phyloP scores from a whole-genome alignment of 768 basidiomycete species.

The Naematelia encephala region DNA sequence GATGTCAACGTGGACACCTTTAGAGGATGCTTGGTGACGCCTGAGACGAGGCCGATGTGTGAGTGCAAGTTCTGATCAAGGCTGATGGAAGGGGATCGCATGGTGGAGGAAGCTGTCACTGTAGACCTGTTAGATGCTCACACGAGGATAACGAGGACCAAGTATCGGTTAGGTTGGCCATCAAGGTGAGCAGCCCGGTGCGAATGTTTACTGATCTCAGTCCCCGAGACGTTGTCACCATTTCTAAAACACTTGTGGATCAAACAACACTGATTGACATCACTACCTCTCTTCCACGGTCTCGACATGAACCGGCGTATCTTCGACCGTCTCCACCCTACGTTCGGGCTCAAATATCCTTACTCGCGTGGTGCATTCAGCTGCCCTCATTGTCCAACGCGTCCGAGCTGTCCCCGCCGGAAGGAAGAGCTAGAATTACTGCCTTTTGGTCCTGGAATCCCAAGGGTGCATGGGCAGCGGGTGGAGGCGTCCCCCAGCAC shows the following conservation, averaged over 20 bases:
- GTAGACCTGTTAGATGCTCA: slow-evolving; percentile 81
- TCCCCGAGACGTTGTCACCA: slow-evolving; percentile 89
- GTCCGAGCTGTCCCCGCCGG: slow-evolving; percentile 48
- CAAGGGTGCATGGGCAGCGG: slow-evolving; percentile 77
- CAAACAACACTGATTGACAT: slow-evolving; percentile 79
- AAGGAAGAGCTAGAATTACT: slow-evolving; percentile 61
- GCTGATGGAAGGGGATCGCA: slow-evolving; percentile 66
- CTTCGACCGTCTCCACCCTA: slow-evolving; percentile 86
- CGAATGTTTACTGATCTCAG: slow-evolving; percentile 51
- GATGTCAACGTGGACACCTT: slow-evolving; percentile 60
- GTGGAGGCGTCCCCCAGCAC: slow-evolving; percentile 69
- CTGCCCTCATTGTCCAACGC: slow-evolving; percentile 39
- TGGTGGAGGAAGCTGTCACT: slow-evolving; percentile 77
- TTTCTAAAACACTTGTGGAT: slow-evolving; percentile 80
- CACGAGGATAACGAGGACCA: slow-evolving; percentile 82
- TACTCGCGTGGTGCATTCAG: slow-evolving; percentile 95
- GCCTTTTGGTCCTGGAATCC: slow-evolving; percentile 97
- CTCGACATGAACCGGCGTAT: slow-evolving; percentile 84
- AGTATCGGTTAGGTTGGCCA: slow-evolving; percentile 93
- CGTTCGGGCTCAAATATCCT: slow-evolving; percentile 79
- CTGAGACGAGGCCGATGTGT: slow-evolving; percentile 71
- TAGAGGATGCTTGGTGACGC: slow-evolving; percentile 82
- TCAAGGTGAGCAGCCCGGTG: slow-evolving; percentile 66
- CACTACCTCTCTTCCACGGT: slow-evolving; percentile 88
- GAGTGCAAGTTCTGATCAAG: slow-evolving; percentile 11